Evolutionary conservation across 345 rosid genomes (phyloP).

Genomic region (Eucalyptus rudis): DNA sequence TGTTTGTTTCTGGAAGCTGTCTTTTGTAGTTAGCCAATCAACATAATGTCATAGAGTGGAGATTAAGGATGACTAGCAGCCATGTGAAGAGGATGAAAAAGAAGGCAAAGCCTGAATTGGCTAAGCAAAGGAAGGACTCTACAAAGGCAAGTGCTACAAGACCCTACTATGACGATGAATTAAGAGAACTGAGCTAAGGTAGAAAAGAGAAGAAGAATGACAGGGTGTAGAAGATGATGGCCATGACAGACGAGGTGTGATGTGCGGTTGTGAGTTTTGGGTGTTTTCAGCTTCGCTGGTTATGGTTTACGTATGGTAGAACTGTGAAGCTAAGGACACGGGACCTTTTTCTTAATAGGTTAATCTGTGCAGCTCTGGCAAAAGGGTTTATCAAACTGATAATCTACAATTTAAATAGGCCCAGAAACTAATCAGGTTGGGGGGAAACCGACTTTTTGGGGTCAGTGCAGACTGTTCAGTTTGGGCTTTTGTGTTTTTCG

Average conservation of each 20-base stretch:
- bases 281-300: background rate
- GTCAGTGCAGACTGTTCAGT: background rate
- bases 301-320: background rate
- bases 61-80: background rate
- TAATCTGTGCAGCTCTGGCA: background rate
- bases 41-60: background rate
- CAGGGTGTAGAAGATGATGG: background rate
- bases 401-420: background rate
- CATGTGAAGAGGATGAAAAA: background rate
- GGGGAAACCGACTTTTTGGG: background rate
- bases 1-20: background rate
- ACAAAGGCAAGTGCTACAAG: background rate
- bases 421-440: background rate
- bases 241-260: background rate
- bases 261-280: background rate
- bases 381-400: background rate
- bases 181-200: background rate
- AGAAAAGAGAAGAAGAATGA: background rate
- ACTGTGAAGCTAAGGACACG: background rate
- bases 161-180: background rate
- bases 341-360: background rate
- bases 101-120: background rate
- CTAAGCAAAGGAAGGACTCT: background rate
- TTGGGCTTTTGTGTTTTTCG: background rate
- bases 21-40: background rate